Conservation (phyloP, 768 basidiomycete genomes). For the Russula sp. region DNA sequence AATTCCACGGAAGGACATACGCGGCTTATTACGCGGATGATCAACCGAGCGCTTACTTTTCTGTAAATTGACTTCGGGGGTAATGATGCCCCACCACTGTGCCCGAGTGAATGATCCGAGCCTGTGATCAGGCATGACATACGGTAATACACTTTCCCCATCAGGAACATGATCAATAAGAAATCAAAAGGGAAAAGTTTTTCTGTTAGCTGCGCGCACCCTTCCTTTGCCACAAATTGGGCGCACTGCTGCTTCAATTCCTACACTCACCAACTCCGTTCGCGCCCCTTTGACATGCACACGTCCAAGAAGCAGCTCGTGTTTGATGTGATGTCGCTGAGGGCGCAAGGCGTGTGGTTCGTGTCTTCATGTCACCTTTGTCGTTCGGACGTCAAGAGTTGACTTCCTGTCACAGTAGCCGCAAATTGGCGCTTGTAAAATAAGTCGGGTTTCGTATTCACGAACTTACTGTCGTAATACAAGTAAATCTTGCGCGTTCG, state of each 20-base stretch:
- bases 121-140: background rate
- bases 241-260: background rate
- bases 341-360: background rate
- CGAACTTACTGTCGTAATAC: background rate
- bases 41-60: background rate
- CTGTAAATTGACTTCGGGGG: background rate
- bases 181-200: background rate
- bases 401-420: background rate
- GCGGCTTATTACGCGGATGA: background rate
- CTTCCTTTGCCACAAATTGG: slow-evolving; percentile 1
- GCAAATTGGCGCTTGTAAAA: background rate
- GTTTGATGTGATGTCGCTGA: background rate
- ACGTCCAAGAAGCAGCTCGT: background rate
- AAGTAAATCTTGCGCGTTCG: background rate
- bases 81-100: background rate
- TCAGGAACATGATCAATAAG: background rate
- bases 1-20: background rate
- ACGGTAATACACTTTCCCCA: background rate
- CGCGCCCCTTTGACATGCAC: background rate
- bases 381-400: background rate
- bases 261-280: background rate
- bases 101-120: background rate
- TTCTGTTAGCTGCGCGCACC: background rate
- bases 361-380: background rate
- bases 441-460: background rate